Base-by-base conservation (phyloP, 768 basidiomycete species). In the Gloeophyllum trabeum region DNA sequence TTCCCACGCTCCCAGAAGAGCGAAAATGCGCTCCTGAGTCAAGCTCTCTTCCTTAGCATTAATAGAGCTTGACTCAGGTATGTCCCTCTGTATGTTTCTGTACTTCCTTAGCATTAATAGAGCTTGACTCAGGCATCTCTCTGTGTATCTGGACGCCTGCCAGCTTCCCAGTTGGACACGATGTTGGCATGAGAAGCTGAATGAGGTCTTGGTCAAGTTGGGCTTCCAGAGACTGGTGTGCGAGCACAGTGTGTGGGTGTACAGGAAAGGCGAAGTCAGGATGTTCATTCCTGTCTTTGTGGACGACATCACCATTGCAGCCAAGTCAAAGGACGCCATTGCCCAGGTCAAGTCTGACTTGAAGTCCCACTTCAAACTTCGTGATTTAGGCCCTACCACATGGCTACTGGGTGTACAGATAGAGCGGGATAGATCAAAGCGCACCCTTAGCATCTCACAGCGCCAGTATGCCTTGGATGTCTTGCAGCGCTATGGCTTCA, bases 101-200 rank as follows among this genome's bases (percentile, higher is more conserved):
- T n/a, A n/a, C n/a, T n/a, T n/a, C n/a, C n/a, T n/a, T n/a, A n/a
- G n/a, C n/a, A n/a, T n/a, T n/a, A n/a, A n/a, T n/a, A n/a, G n/a
- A n/a, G n/a, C n/a, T n/a, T n/a, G n/a, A n/a, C n/a, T n/a, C n/a
- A n/a, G n/a, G n/a, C n/a, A n/a, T n/a, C n/a, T n/a, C n/a, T n/a
- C n/a, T n/a, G n/a, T n/a, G n/a, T n/a, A n/a, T n/a, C n/a, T n/a
- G n/a, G n/a, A n/a, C n/a, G n/a, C n/a, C n/a, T n/a, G n/a, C n/a
- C n/a, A n/a, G n/a, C n/a, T n/a, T n/a, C n/a, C n/a, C n/a, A n/a
- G n/a, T n/a, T n/a, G n/a, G n/a, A n/a, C n/a, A n/a, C n/a, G 58
- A 2, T 44, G 48, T 34, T 71, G 67, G 70, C 51, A 66, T 43
- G 49, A 56, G 47, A 57, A 56, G 35, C 50, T 66, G 7, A 38